Evolutionary conservation across 805 yeast genomes (phyloP), one percentile per base, ranked within the genome.

Genomic region (Candida verbasci): DNA sequence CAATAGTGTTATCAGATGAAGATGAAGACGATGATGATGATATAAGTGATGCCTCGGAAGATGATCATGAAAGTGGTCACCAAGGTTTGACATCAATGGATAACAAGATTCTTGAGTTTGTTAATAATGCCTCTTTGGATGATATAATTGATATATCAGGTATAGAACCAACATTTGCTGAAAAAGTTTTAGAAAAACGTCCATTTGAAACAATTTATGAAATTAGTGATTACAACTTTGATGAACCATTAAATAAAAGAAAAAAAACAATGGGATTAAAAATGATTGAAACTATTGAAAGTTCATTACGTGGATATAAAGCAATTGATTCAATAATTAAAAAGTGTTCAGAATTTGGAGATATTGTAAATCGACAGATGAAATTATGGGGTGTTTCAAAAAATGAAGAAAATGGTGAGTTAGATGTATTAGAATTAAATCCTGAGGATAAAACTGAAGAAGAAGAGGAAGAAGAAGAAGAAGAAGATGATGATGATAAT

Each of bases 311-410:
- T 49, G 97, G 97, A 4, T 93, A 93, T 56, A 82, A 80, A 43
- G 97, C 98, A 0, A 95, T 93, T 29, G 97, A 91, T 49, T 82
- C 94, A n/a, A 67, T 93, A 46, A 86, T 93, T 43, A 78, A 78
- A 41, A 76, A 79, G 46, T 93, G 99, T 64, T 78, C 88, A 8
- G 74, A 76, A 12, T 81, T 84, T 46, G 95, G 97, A 39, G 66
- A 71, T 11, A 56, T 68, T 6, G 87, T 93, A 39, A 70, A 87
- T 4, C 56, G 62, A 9, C 93, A 86, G 43, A 86, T 93, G 62
- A 68, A 67, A 33, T 71, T 74, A 42, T 91, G 98, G 98, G 97
- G 97, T 23, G 86, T 87, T n/a, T 71, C 76, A 31, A 71, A 82
- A 7, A 75, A 79, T 24, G 86, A 85, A 11, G 65, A 60, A 41